A percentile compares a stretch with the other conserved stretches of the same genome.
These are phyloP conservation scores for Leccinum obscurum DNA, from an alignment of 768 basidiomycete species.

Conservation along the genomic window DNA sequence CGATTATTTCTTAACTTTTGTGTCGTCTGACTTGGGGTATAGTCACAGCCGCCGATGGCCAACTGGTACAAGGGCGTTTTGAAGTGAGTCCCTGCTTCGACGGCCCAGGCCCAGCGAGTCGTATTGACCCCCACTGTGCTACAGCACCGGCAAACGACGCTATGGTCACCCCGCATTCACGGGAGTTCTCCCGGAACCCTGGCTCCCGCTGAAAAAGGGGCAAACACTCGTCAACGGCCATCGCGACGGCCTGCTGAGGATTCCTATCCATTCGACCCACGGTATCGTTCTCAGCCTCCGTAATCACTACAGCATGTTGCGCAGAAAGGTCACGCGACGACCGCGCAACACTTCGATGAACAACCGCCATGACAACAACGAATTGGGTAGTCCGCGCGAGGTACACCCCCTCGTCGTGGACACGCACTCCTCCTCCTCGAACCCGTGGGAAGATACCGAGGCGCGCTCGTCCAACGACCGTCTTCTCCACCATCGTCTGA, in stretches of 20 bases:
- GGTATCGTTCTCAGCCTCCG: constrained; percentile 83
- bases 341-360: constrained; percentile 3
- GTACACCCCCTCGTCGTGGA: constrained; percentile 30
- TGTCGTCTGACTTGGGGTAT: constrained; percentile 12
- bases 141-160: constrained; percentile 87
- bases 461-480: constrained; percentile 29
- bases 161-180: constrained; percentile 95
- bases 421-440: constrained; percentile 30
- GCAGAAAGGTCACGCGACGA: constrained; percentile 33
- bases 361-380: constrained; percentile 14
- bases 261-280: constrained; percentile 46
- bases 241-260: constrained; percentile 35
- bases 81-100: constrained; percentile 52
- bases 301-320: constrained; percentile 60
- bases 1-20: background rate
- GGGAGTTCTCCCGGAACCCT: constrained; percentile 90
- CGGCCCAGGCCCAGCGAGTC: background rate
- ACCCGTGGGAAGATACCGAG: constrained; percentile 62
- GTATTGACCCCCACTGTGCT: constrained; percentile 6
- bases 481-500: constrained; percentile 58
- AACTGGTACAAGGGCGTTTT: constrained; percentile 93
- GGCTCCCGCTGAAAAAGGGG: constrained; percentile 88
- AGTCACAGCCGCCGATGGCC: constrained; percentile 97
- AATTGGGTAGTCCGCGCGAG: constrained; percentile 5
- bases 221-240: constrained; percentile 66